Base-by-base conservation (phyloP, 1,139 yeast genomes). In the Hyphopichia burtonii region DNA sequence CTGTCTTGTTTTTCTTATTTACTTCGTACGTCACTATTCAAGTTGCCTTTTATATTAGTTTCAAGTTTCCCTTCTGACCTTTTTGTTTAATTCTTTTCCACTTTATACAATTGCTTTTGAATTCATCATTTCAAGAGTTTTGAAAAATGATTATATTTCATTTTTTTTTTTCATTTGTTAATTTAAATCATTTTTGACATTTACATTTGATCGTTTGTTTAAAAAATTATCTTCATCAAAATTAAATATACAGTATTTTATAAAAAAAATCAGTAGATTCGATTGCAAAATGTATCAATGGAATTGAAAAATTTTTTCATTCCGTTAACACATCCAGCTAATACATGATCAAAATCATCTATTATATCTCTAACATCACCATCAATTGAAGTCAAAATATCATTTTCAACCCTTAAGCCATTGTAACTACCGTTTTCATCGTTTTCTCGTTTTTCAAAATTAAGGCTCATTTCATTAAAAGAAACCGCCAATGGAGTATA, bases 401-500 rank as follows among this genome's bases (percentile, higher is more conserved):
- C 34, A 16, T 18, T 22, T 17, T 12, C 34, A 16, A 31, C n/a
- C 7, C 22, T 12, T 6, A 31, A 8, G 15, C 52, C 48, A 19
- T 49, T 52, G n/a, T 44, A 41, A 23, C 43, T 42, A 9, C 34
- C 52, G 14, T 20, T 30, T 36, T 46, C 39, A 5, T 37, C 37
- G 18, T 41, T 42, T n/a, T 40, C 42, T 25, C 41, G 34, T 33
- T 52, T 45, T 23, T 46, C 51, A 35, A 48, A 61, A 38, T 52
- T 54, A 25, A 60, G 42, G 10, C 54, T 58, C 38, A 39, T 53
- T 14, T 57, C 61, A 37, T 51, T 41, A 17, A 61, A 53, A 9
- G 66, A 66, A 9, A 58, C 42, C 1, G 63, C 68, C 36, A 49
- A 44, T 2, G 68, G 65, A 2, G 68, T 63, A 40, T 52, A 56